Evolutionary conservation across 169 alveolate genomes (phyloP).

Genomic region (Plasmodium berghei): DNA sequence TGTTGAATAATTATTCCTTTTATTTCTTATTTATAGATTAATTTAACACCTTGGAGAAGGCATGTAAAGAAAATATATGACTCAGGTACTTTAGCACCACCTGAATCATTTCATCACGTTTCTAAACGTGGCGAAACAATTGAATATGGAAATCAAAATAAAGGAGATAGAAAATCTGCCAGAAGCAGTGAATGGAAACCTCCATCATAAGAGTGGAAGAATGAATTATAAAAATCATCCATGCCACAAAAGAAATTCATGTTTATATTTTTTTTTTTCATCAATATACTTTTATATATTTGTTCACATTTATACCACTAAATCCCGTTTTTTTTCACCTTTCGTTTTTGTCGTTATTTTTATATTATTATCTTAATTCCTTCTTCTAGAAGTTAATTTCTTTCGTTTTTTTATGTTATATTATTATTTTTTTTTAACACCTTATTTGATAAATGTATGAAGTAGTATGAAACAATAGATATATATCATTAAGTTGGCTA

Average conservation of each 20-base stretch:
- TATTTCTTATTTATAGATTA: constrained; percentile 73
- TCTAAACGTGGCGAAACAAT: constrained; percentile 28
- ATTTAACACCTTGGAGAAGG: constrained; percentile 89
- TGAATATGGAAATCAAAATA: constrained; percentile 33
- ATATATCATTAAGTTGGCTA: no score
- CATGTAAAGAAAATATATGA: constrained; percentile 74
- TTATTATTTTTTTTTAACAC: no score
- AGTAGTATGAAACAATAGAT: no score
- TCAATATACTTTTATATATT: no score
- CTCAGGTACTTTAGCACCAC: constrained; percentile 77
- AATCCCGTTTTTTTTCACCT: no score
- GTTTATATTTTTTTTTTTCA: constrained; percentile 4
- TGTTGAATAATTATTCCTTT: background rate
- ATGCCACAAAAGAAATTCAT: background rate
- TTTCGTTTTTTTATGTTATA: no score
- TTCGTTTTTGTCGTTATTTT: no score
- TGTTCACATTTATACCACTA: no score
- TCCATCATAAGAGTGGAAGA: constrained; percentile 41
- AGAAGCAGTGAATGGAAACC: constrained; percentile 67
- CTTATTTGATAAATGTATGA: no score
- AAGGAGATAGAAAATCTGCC: constrained; percentile 32
- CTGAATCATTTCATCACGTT: constrained; percentile 53
- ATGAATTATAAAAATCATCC: background rate
- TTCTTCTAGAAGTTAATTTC: no score
- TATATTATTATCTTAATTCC: no score